Base-by-base conservation (phyloP, 257 asterid genomes). In the Solanum bukasovii region DNA sequence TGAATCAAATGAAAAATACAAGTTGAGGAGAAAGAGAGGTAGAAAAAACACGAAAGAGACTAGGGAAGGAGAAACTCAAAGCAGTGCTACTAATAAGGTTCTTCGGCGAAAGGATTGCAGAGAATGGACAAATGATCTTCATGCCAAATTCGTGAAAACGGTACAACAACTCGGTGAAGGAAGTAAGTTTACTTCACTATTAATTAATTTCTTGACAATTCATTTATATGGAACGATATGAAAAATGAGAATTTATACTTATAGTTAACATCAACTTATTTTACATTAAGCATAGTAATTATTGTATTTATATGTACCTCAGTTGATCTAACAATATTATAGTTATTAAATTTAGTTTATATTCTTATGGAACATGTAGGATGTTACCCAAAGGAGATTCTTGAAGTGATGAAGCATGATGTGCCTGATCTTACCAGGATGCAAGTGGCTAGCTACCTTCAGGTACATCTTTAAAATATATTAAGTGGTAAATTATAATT, bases 401-500 rank as follows among this genome's bases (percentile, higher is more conserved):
- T 16, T 52, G 63, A 16, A 20, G 25, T 20, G 81, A 3, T 27
- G 23, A 90, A 81, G 92, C 63, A 52, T 52, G 87, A 89, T 4
- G 90, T 90, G 5, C 82, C 87, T 14, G 88, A 89, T 18, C 89
- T 89, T 33, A 89, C 91, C 2, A 89, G 87, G 75, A 85, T 89
- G 92, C 91, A 89, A 87, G 89, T 90, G 4, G 91, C 90, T 1
- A 89, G 90, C 65, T 91, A 90, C 73, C 91, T 88, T 18, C 90
- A 89, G 90, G 92, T 87, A 59, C 33, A 31, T 81, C 18, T 31
- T 11, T 6, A 12, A 68, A 27, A 70, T 29, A 27, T 1, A 27
- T 6, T 70, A 29, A 70, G 37, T 70, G 38, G 12, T 27, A 70
- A 31, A 70, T 70, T 70, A 70, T 16, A 4, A 5, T 13, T 70